Evolutionary conservation across 164 flowering plant genomes (phyloP).

Genomic region (Chimonanthus salicifolius): DNA sequence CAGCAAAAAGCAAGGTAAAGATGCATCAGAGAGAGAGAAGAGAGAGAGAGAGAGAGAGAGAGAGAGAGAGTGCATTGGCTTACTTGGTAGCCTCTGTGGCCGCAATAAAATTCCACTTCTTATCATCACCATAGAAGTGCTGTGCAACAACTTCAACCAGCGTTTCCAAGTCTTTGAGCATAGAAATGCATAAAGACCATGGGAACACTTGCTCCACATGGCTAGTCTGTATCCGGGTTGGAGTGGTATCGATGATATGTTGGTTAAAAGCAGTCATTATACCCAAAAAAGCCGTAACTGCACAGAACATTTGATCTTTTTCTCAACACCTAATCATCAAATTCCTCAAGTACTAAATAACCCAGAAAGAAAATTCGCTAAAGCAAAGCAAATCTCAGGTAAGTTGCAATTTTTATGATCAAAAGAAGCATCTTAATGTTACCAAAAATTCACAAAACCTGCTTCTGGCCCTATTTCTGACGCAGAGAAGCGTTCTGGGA

Average conservation of each 20-base stretch:
- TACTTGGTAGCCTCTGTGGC: constrained; percentile 77
- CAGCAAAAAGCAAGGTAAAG: neutral
- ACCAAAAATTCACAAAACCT: constrained; percentile 98
- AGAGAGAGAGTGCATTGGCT: constrained; percentile 14
- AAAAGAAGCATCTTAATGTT: constrained; percentile 40
- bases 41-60: no score
- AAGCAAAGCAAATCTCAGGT: neutral
- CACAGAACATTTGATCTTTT: constrained; percentile 8
- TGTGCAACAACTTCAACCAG: constrained; percentile 88
- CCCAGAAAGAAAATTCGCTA: neutral
- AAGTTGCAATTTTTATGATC: neutral
- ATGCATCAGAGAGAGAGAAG: neutral
- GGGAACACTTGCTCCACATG: constrained; percentile 46
- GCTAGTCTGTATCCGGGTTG: constrained; percentile 27
- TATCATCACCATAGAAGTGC: constrained; percentile 72
- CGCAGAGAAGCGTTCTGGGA: constrained; percentile 83
- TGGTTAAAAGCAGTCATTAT: constrained; percentile 73
- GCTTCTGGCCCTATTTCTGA: constrained; percentile 99
- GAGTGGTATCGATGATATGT: constrained; percentile 74
- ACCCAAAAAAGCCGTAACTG: constrained; percentile 80
- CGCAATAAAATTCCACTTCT: constrained; percentile 89
- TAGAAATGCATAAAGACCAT: constrained; percentile 70
- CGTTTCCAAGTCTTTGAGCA: constrained; percentile 81
- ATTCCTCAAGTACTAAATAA: neutral
- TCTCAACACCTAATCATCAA: neutral